Base-by-base conservation (phyloP, 2,329 filamentous ascomycete genomes). In the Microsporum canis region DNA sequence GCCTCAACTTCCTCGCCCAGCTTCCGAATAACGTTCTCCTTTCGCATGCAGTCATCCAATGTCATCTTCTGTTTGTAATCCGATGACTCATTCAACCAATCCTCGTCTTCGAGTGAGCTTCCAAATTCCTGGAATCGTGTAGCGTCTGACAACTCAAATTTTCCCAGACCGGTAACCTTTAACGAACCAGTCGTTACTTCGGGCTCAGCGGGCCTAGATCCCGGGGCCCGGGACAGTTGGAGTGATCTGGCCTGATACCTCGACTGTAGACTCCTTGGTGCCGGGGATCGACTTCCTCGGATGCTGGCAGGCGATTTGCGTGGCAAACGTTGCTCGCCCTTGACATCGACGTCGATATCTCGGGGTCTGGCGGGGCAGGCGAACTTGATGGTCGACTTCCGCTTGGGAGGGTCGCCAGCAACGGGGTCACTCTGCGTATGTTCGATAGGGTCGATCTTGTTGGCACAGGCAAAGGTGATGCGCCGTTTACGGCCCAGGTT, bases 1-100 rank as follows among this genome's bases (percentile, higher is more conserved):
- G 95, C 89, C 70, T 97, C 94, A 0, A 86, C 94, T 74, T 99
- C 92, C 70, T 89, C 87, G 56, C 86, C 92, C 31, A 97, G 77
- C 64, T 88, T 86, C 57, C 92, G 87, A 64, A 99, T 94, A 34
- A 84, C 85, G 64, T 90, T 91, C 75, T 99, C 94, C 74, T 95
- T 95, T 71, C 84, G 82, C 66, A 99, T 80, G 3, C 91, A 95
- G 71, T 97, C 94, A 66, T 87, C 85, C 65, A 99, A 86, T 3
- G 91, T 97, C 43, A 99, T 80, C 69, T 89, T 90, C 57, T 81
- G 81, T 61, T 81, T 80, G 65, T 84, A 79, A 36, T 83, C 82
- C 5, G 82, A 79, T 38, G 83, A 79, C 68, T 89, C 87, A 61
- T 87, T 84, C 34, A 95, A 89, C 94, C 94, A 99, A 68, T 96